Base-by-base conservation (phyloP, 2,329 filamentous ascomycete species). In the Alternaria gansuensis region DNA sequence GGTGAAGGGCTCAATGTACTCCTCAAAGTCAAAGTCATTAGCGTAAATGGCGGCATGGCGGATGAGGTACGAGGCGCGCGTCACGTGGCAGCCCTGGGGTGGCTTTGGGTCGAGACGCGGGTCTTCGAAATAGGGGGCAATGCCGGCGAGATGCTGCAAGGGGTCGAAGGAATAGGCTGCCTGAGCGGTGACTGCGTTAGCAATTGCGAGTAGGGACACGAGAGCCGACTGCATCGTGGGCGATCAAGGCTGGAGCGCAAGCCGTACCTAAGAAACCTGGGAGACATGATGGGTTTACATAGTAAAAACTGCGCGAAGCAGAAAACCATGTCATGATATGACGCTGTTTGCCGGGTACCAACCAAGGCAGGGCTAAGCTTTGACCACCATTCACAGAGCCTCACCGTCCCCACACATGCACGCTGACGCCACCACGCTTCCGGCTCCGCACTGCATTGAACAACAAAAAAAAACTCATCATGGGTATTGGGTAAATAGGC, bases 1-100 rank as follows among this genome's bases (percentile, higher is more conserved):
- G 4, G 80, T 77, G 64, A 84, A 84, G 0, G 82, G 82, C 64
- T 82, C 79, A 28, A 84, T 80, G 68, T 82, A 84, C 33, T 75
- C 71, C 65, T 84, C 82, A 63, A 80, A 84, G 61, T 84, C 82
- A 66, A 83, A 83, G 56, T 83, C 81, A 57, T 84, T 84, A 36
- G 81, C 80, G 59, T 81, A 82, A 60, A 84, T 84, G 34, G 82
- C 81, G 1, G 82, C 81, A 68, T 84, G 82, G 10, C 82, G 78
- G 21, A 83, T 75, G 6, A 84, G 78, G 62, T 83, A 83, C 5
- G 82, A 78, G 9, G 81, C 82, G 49, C 79, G 73, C 9, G 79
- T 82, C 26, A 83, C 80, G 63, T 82, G 81, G 75, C 82, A 84
- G 54, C 82, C 82, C 70, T 82, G 81, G 9, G 82, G 80, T 33